Base-by-base conservation (phyloP, 176 grass and related monocot species). In the Metroxylon sagu region DNA sequence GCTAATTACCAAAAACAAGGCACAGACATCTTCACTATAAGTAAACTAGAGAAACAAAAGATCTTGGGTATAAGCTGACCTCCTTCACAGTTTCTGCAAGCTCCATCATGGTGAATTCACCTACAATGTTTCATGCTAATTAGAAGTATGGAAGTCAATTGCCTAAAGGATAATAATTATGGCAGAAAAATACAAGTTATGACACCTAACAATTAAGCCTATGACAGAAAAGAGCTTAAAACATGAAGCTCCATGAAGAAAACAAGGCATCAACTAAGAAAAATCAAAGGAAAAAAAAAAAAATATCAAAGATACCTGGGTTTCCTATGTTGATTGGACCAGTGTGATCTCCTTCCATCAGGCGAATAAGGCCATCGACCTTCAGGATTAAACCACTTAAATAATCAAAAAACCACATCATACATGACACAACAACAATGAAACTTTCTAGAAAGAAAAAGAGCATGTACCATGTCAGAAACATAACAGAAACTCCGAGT, bases 401-500 rank as follows among this genome's bases (percentile, higher is more conserved):
- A 55, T 4, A 27, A 39, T 21, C 8, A 35, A 51, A 52, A 5
- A 28, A 52, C 8, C 35, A 43, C 35, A 43, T 14, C 35, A 26
- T 16, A 26, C 5, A 53, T 19, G 6, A 8, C 6, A 16, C 1
- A 43, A 14, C 35, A 43, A 10, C 35, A 3, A 2, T 43, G 35
- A 15, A 74, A 49, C 18, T 12, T 30, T 17, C 17, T 29, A 66
- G 27, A 64, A 4, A 78, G 16, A 51, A 27, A 54, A 4, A 54
- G 16, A 25, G 70, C 16, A 80, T 75, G 19, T 80, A 93, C 94
- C 94, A 99, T 89, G 49, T 99, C 88, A 14, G 94, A 72, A 8
- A 99, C 94, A 69, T 86, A 99, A 82, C 94, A 99, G 82, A 99
- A 99, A 63, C 94, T 99, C 56, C 94, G 77, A 61, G 94, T 99